Base-by-base conservation (phyloP, 2,329 filamentous ascomycete species). In the Clarireedia hainanense region DNA sequence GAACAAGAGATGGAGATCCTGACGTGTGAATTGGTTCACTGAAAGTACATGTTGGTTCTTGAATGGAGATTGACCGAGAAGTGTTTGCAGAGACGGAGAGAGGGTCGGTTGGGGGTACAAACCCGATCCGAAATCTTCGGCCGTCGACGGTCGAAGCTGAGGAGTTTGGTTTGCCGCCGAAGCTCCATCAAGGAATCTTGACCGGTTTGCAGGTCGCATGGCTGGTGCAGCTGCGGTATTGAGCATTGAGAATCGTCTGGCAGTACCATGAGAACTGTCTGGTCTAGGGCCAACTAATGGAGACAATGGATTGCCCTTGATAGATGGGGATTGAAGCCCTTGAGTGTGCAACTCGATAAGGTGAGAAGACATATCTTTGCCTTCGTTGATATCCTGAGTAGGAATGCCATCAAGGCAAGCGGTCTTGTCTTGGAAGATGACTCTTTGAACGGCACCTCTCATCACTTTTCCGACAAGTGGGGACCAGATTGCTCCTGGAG, bases 1-100 rank as follows among this genome's bases (percentile, higher is more conserved):
- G 78, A 99, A 97, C 49, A 99, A 83, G 59, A 95, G 75, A 72
- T 97, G 94, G 50, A 99, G 80, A 67, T 99, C 92, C 17, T 88
- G 80, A 47, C 91, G 86, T 49, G 78, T 85, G 76, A 96, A 96
- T 69, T 96, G 88, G 69, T 88, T 88, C 63, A 99, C 94, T 0
- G 92, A 96, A 48, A 96, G 77, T 47, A 99, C 88, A 67, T 96
- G 89, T 61, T 89, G 84, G 65, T 89, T 84, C 74, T 91, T 95
- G 80, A 97, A 96, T 0, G 86, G 81, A 2, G 91, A 96, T 54
- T 82, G 84, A 27, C 86, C 80, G 23, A 97, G 77, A 47, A 96
- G 78, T 58, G 89, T 80, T 49, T 82, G 77, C 34, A 97, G 74
- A 5, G 84, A 81, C 36, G 85, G 77, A 57, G 79, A 78, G 20